These are phyloP conservation scores for Phytophthora tubulina DNA, from an alignment of 352 stramenopile species.

Conservation along the genomic window DNA sequence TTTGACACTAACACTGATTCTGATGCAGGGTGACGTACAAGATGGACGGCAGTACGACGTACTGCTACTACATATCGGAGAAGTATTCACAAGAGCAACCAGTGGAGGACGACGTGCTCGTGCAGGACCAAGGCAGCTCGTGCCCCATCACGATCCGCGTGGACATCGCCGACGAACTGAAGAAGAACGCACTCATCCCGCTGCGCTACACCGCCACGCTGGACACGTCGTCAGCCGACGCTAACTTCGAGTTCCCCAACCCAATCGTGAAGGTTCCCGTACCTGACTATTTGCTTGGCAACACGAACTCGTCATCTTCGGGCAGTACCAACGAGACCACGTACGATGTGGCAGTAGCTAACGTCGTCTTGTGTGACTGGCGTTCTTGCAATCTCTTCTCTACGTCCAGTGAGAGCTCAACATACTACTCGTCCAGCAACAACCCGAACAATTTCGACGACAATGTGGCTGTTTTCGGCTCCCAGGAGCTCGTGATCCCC, in stretches of 20 bases:
- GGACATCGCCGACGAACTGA: constrained; percentile 59
- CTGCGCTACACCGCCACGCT: constrained; percentile 75
- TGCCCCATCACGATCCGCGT: constrained; percentile 80
- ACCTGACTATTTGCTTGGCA: constrained; percentile 51
- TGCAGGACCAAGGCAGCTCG: constrained; percentile 43
- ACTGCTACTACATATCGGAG: constrained; percentile 82
- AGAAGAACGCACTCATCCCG: constrained; percentile 59
- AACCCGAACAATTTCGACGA: constrained; percentile 75
- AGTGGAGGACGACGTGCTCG: constrained; percentile 53
- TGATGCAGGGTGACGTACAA: constrained; percentile 62
- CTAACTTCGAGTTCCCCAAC: constrained; percentile 67
- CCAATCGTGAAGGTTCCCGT: constrained; percentile 54
- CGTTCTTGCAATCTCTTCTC: constrained; percentile 78
- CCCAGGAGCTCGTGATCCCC: constrained; percentile 70
- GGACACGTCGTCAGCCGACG: constrained; percentile 50
- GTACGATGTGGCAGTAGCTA: constrained; percentile 73
- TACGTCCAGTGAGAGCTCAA: constrained; percentile 49
- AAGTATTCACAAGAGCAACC: constrained; percentile 67
- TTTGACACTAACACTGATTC: constrained; percentile 2
- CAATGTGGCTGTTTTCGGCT: constrained; percentile 66
- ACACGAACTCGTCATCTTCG: constrained; percentile 34
- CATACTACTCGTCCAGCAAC: constrained; percentile 72
- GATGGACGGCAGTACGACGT: constrained; percentile 82
- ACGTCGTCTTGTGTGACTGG: constrained; percentile 86
- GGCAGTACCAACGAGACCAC: constrained; percentile 42